phyloP scores from a whole-genome alignment of 768 basidiomycete genomes.

The Rhodotorula paludigena region DNA sequence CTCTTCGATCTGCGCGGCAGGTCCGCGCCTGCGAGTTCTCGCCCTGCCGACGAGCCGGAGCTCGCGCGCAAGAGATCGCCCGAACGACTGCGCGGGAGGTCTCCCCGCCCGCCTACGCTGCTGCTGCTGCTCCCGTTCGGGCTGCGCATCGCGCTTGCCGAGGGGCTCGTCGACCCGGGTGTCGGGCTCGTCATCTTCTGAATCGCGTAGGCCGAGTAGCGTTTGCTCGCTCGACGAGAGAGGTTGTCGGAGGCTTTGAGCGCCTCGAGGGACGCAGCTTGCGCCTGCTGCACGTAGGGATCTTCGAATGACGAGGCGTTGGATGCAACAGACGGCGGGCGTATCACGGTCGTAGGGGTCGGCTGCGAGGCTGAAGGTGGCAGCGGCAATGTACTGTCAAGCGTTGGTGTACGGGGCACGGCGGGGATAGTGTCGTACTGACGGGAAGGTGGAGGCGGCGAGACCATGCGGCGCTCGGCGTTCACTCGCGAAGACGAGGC shows the following conservation, averaged over 20 bases:
- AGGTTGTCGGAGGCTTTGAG: slow-evolving; percentile 79
- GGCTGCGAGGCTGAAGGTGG: not conserved
- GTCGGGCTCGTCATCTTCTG: slow-evolving; percentile 73
- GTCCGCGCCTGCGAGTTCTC: slow-evolving; percentile 5
- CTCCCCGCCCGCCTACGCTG: not conserved
- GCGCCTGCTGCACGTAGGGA: slow-evolving; percentile 1
- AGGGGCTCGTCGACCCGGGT: slow-evolving; percentile 30
- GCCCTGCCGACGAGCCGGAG: not conserved
- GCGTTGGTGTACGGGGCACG: slow-evolving; percentile 16
- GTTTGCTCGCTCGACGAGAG: slow-evolving; percentile 86
- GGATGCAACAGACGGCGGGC: slow-evolving; percentile 16
- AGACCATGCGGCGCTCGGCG: not conserved
- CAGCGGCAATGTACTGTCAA: slow-evolving; percentile 18
- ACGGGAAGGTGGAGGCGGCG: slow-evolving; percentile 18
- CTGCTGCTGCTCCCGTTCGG: not conserved
- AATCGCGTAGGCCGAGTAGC: slow-evolving; percentile 91
- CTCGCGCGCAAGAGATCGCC: not conserved
- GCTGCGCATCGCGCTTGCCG: not conserved
- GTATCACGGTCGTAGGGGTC: slow-evolving; percentile 6
- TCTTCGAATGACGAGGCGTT: not conserved
- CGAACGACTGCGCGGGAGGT: not conserved
- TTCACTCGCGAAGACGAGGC: not conserved
- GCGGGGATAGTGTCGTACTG: not conserved
- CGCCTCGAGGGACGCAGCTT: slow-evolving; percentile 65
- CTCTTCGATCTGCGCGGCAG: slow-evolving; percentile 10